A percentile compares a stretch with the other conserved stretches of the same genome.
phyloP scores from a whole-genome alignment of 352 stramenopile species.

The Phytophthora quininea region DNA sequence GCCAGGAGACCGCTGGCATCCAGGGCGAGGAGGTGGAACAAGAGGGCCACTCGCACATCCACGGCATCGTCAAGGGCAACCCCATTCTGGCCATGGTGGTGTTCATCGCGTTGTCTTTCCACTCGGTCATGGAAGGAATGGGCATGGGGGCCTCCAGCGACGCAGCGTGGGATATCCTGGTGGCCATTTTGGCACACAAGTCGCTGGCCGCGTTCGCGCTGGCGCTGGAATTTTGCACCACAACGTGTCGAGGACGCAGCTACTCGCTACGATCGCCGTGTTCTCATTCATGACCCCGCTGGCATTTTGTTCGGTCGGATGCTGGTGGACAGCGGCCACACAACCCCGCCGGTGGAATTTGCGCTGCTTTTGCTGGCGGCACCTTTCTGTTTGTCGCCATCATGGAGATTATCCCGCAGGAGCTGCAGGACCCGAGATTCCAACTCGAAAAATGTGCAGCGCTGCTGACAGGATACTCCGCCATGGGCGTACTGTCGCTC shows the following conservation, averaged over 20 bases:
- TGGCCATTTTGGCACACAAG: slow-evolving; percentile 86
- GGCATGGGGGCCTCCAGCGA: slow-evolving; percentile 68
- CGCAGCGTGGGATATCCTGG: slow-evolving; percentile 75
- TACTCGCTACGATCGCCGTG: slow-evolving; percentile 52
- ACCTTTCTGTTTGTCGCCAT: slow-evolving; percentile 85
- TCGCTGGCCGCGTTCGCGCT: slow-evolving; percentile 79
- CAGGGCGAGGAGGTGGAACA: slow-evolving; percentile 16
- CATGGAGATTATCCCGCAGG: slow-evolving; percentile 85
- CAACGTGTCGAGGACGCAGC: slow-evolving; percentile 41
- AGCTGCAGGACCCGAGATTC: slow-evolving; percentile 62
- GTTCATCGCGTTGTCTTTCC: slow-evolving; percentile 83
- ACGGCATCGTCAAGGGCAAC: slow-evolving; percentile 68
- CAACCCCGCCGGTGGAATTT: slow-evolving; percentile 66
- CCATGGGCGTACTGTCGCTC: slow-evolving; percentile 74
- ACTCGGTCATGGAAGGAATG: slow-evolving; percentile 88
- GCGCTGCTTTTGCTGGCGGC: slow-evolving; percentile 74
- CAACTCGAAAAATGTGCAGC: slow-evolving; percentile 61
- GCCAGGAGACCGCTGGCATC: slow-evolving; percentile 7
- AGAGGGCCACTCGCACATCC: slow-evolving; percentile 59
- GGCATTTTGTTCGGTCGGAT: slow-evolving; percentile 71
- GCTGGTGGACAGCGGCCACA: slow-evolving; percentile 46
- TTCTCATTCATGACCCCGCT: slow-evolving; percentile 79
- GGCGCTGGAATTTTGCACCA: slow-evolving; percentile 76
- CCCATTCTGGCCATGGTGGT: slow-evolving; percentile 72
- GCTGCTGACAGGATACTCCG: slow-evolving; percentile 58